Evolutionary conservation across 257 asterid genomes (phyloP).

Genomic region (Eucommia ulmoides): DNA sequence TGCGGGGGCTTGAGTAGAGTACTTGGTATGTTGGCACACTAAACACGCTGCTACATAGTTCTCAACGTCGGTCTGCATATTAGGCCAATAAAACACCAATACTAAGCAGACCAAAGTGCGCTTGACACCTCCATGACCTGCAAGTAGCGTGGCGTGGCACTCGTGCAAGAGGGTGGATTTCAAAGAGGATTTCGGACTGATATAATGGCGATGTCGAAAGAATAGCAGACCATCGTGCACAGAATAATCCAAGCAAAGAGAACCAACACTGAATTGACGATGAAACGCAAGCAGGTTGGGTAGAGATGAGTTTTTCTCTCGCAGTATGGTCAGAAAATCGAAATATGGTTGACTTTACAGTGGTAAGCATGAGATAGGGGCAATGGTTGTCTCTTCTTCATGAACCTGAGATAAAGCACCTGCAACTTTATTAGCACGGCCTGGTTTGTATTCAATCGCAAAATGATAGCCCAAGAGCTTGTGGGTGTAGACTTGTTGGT

Average conservation of each 20-base stretch:
- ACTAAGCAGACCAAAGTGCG: not conserved
- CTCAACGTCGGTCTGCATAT: not conserved
- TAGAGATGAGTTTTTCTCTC: no score
- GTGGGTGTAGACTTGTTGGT: not conserved
- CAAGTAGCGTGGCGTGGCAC: not conserved
- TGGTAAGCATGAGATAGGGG: no score
- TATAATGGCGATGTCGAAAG: not conserved
- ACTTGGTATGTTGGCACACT: not conserved
- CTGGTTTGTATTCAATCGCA: not conserved
- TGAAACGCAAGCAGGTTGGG: no score
- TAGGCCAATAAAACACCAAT: not conserved
- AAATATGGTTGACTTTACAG: no score
- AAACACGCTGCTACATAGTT: not conserved
- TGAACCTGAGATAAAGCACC: not conserved
- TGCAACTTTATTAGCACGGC: not conserved
- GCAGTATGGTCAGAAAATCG: no score
- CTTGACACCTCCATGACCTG: not conserved
- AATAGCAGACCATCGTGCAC: not conserved
- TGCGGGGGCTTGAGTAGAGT: not conserved
- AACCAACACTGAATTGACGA: no score
- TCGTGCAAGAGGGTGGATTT: not conserved
- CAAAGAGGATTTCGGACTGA: not conserved
- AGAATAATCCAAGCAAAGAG: no score
- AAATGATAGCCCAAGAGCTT: conserved; percentile 7
- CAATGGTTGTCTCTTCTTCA: rapidly evolving